Evolutionary conservation across 768 basidiomycete species (phyloP).

Genomic region (Inosperma sp.): DNA sequence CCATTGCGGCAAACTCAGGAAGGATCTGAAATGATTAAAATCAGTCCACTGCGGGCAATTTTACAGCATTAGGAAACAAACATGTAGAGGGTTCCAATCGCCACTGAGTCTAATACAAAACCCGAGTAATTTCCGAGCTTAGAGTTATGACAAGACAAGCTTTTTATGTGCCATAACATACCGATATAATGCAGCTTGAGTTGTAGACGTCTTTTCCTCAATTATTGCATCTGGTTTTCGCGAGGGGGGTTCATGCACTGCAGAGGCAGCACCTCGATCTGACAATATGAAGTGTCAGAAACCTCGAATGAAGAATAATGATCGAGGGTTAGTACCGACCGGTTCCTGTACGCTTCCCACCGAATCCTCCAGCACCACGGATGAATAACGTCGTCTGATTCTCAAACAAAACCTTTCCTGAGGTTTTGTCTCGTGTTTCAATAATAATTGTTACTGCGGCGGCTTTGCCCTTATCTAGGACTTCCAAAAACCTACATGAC

Average conservation of each 20-base stretch:
- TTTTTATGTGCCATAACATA: slow-evolving; percentile 36
- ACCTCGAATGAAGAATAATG: neutral
- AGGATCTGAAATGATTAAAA: slow-evolving; percentile 56
- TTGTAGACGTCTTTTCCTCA: slow-evolving; percentile 79
- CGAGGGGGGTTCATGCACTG: slow-evolving; percentile 73
- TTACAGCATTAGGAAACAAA: no score
- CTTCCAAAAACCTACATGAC: slow-evolving; percentile 60
- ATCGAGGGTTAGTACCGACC: slow-evolving; percentile 48
- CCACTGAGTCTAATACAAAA: slow-evolving; percentile 67
- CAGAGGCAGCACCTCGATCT: slow-evolving; percentile 91
- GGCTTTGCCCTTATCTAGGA: slow-evolving; percentile 89
- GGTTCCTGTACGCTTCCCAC: slow-evolving; percentile 78
- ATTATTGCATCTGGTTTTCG: slow-evolving; percentile 79
- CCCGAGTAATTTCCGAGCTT: neutral
- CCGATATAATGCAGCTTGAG: slow-evolving; percentile 93
- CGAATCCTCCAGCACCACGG: slow-evolving; percentile 94
- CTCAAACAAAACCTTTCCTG: slow-evolving; percentile 82
- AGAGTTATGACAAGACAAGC: neutral
- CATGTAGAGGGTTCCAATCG: slow-evolving; percentile 88
- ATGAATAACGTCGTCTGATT: slow-evolving; percentile 90
- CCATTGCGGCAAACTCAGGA: slow-evolving; percentile 90
- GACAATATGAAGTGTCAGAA: neutral
- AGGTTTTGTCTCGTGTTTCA: slow-evolving; percentile 73
- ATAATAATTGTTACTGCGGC: slow-evolving; percentile 80
- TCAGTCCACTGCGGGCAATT: no score